Percentiles rank a stretch among this genome's conserved stretches.
These are phyloP conservation scores for Gracilaria vermiculophylla DNA, from an alignment of 23 red algal genomes.

Conservation along the genomic window DNA sequence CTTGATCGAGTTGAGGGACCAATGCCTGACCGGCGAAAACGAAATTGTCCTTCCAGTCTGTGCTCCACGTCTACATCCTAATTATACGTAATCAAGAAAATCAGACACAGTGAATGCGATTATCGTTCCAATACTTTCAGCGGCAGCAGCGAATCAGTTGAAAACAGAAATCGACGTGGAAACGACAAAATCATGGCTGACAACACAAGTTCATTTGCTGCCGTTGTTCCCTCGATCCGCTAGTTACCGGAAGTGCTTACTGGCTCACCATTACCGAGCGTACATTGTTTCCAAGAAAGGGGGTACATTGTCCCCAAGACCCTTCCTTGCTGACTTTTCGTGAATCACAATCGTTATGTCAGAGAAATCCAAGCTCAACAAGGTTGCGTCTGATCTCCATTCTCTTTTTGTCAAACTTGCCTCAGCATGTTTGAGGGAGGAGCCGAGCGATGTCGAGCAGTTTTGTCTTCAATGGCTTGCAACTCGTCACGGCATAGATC, in stretches of 20 bases:
- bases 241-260: neutral
- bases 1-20: no score
- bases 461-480: constrained; percentile 47
- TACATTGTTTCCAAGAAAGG: neutral
- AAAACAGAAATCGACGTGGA: neutral
- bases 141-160: neutral
- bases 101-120: neutral
- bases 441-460: constrained; percentile 27
- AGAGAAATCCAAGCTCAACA: neutral
- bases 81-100: neutral
- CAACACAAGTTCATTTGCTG: neutral
- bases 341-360: neutral
- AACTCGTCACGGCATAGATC: neutral
- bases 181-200: neutral
- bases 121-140: neutral
- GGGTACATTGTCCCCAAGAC: neutral
- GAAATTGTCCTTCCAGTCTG: no score
- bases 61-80: neutral
- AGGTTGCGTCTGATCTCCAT: constrained; percentile 12
- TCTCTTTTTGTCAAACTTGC: constrained; percentile 10
- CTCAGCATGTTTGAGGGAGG: constrained; percentile 27
- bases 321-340: no score
- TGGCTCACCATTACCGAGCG: neutral
- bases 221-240: neutral
- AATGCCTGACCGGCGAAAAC: no score